phyloP scores from a whole-genome alignment of 257 asterid species.

The Nicotiana obtusifolia region DNA sequence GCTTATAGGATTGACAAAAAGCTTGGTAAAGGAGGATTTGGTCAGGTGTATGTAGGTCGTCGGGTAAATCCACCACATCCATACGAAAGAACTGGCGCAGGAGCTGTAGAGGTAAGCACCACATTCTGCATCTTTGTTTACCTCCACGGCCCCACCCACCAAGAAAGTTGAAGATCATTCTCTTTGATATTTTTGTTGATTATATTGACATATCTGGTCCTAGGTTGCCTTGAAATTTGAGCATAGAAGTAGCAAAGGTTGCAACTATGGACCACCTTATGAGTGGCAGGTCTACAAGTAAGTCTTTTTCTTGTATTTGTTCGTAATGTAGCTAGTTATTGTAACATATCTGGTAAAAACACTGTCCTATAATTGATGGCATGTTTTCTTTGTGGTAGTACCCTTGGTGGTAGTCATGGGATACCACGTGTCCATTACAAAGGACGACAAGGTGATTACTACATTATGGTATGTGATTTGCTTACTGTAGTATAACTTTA shows the following conservation, averaged over 20 bases:
- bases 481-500: neutral
- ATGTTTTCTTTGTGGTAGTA: conserved; percentile 24
- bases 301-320: conserved; percentile 4
- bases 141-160: neutral
- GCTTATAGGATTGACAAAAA: conserved; percentile 54
- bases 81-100: conserved; percentile 69
- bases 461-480: conserved; percentile 50
- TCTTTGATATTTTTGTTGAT: neutral
- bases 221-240: conserved; percentile 89
- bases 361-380: neutral
- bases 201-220: neutral
- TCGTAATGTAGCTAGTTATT: neutral
- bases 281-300: conserved; percentile 85
- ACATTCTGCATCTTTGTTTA: neutral
- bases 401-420: conserved; percentile 80
- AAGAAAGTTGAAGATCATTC: neutral
- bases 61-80: conserved; percentile 57
- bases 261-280: conserved; percentile 73
- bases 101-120: conserved; percentile 65
- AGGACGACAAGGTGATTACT: conserved; percentile 70
- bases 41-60: conserved; percentile 90
- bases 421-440: conserved; percentile 69
- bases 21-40: conserved; percentile 95
- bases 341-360: neutral
- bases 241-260: conserved; percentile 80